These are phyloP conservation scores for Sphaceloma murrayae DNA, from an alignment of 2,329 filamentous ascomycete species.

Conservation along the genomic window DNA sequence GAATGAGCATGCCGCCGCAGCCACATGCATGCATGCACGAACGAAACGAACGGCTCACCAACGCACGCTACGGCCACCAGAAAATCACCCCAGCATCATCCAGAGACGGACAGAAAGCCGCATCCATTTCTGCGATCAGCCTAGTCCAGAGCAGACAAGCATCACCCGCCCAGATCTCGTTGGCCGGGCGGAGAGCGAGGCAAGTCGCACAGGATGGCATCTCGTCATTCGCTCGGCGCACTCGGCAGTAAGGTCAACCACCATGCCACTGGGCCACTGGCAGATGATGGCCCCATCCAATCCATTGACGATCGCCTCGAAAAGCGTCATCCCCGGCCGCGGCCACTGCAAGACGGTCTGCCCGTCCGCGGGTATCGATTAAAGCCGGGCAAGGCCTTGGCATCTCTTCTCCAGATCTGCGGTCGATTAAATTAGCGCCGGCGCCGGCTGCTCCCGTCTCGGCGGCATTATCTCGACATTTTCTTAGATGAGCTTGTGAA, in stretches of 20 bases:
- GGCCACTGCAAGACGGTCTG: too few relatives aligned
- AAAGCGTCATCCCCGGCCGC: background rate
- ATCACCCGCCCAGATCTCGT: background rate
- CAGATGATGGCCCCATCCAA: background rate
- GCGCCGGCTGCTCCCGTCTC: conserved; percentile 6
- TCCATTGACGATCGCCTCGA: too few relatives aligned
- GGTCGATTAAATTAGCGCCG: background rate
- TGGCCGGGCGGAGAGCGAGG: background rate
- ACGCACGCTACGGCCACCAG: background rate
- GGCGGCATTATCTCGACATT: conserved; percentile 9
- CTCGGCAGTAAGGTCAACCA: conserved; percentile 8
- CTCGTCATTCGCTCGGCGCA: conserved; percentile 11
- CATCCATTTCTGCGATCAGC: background rate
- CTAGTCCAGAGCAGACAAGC: background rate
- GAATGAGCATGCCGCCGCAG: conserved; percentile 6
- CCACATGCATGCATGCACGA: too few relatives aligned
- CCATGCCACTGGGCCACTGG: too few relatives aligned
- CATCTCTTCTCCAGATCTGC: conserved; percentile 14
- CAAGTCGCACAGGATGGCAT: background rate
- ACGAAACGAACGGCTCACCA: background rate
- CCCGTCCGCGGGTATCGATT: background rate
- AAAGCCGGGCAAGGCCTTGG: conserved; percentile 6
- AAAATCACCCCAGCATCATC: conserved; percentile 4
- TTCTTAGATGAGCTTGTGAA: too few relatives aligned
- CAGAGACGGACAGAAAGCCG: background rate